Percentiles rank a stretch among this genome's conserved stretches.
Conservation (phyloP, 805 yeast species). For the Vanderwaltozyma verrucispora region DNA sequence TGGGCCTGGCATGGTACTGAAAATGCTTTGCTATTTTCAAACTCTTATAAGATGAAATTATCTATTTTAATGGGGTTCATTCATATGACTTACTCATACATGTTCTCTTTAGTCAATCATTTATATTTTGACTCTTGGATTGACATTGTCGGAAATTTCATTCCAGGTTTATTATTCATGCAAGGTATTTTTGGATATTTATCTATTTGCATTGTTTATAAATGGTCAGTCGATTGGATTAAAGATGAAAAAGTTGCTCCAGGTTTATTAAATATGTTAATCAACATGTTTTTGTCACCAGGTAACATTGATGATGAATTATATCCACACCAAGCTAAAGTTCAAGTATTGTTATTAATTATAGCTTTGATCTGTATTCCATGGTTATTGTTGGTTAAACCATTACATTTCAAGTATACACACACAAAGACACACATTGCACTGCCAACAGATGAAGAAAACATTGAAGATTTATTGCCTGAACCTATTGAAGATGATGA, state of each 20-base stretch:
- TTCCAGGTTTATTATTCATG: conserved; percentile 68
- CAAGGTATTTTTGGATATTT: conserved; percentile 68
- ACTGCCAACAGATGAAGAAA: conserved; percentile 14
- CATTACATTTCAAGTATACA: conserved; percentile 37
- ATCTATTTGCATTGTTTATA: conserved; percentile 54
- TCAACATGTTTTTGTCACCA: conserved; percentile 66
- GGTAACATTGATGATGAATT: conserved; percentile 57
- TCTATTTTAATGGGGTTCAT: conserved; percentile 66
- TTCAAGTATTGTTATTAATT: conserved; percentile 47
- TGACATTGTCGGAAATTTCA: conserved; percentile 61
- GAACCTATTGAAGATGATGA: conserved; percentile 25
- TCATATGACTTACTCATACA: conserved; percentile 64
- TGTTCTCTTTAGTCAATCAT: conserved; percentile 58
- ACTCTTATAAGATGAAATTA: conserved; percentile 69
- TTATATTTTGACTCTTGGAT: conserved; percentile 46
- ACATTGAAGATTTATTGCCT: conserved; percentile 1
- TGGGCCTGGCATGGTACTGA: conserved; percentile 78
- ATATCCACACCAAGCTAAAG: conserved; percentile 52
- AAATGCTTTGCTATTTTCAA: conserved; percentile 55
- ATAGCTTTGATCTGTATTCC: conserved; percentile 63
- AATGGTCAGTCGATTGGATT: conserved; percentile 68
- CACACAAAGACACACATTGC: conserved; percentile 26
- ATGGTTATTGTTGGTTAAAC: conserved; percentile 59
- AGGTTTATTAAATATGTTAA: conserved; percentile 62
- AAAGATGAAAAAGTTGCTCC: conserved; percentile 56